Percentiles rank a stretch among this genome's conserved stretches.
Evolutionary conservation across 129 eudicot species (phyloP).

Genomic region (Mikania micrantha): DNA sequence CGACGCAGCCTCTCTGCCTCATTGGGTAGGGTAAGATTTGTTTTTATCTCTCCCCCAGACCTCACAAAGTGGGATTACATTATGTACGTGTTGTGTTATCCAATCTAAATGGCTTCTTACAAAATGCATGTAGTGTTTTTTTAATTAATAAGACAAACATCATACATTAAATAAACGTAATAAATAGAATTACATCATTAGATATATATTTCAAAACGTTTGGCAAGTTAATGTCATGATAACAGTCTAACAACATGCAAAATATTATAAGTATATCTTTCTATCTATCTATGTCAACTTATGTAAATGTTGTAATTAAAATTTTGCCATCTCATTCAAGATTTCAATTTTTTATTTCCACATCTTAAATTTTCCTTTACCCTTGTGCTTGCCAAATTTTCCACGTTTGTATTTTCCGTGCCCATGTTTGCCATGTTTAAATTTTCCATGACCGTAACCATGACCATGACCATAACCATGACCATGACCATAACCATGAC

Average conservation of each 20-base stretch:
- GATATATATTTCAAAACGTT: not conserved
- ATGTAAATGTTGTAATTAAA: not conserved
- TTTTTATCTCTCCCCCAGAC: too few species aligned
- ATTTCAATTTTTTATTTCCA: constrained; percentile 20
- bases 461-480: constrained; percentile 22
- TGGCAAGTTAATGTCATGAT: not conserved
- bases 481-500: constrained; percentile 25
- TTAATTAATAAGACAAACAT: too few species aligned
- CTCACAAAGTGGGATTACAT: too few species aligned
- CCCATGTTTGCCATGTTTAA: constrained; percentile 23
- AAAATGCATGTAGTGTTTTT: not conserved
- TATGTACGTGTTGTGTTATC: too few species aligned
- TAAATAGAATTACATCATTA: not conserved
- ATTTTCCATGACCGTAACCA: constrained; percentile 24
- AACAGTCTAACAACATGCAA: not conserved
- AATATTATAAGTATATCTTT: not conserved
- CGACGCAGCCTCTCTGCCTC: too few species aligned
- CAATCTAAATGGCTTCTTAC: not conserved
- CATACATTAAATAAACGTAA: not conserved
- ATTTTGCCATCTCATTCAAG: not conserved
- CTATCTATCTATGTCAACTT: not conserved
- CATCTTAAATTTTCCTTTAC: constrained; percentile 25
- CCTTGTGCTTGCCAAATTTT: constrained; percentile 28
- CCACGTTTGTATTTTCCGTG: constrained; percentile 28
- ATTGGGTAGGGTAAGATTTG: too few species aligned